phyloP scores from a whole-genome alignment of 441 rosid genomes.

The Jatropha podagrica region DNA sequence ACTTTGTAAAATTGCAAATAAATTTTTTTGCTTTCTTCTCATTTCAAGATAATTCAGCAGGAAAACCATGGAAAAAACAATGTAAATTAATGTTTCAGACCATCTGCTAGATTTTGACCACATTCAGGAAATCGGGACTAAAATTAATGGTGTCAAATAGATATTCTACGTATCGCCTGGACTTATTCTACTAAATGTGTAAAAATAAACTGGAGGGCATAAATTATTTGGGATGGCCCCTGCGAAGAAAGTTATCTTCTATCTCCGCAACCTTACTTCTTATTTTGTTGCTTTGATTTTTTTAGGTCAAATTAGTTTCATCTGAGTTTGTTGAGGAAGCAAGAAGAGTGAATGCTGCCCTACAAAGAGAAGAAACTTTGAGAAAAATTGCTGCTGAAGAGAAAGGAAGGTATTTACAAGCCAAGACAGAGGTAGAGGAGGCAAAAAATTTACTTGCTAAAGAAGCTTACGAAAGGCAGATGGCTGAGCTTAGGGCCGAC shows the following conservation, averaged over 20 bases:
- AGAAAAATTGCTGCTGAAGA: constrained; percentile 68
- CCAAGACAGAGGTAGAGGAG: constrained; percentile 62
- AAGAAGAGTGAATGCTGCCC: constrained; percentile 58
- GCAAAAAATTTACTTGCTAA: constrained; percentile 64
- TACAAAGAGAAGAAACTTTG: constrained; percentile 64
- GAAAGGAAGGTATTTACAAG: constrained; percentile 61
- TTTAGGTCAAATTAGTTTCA: constrained; percentile 68
- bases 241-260: too few relatives aligned
- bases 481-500: constrained; percentile 66
- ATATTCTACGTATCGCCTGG: background rate
- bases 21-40: background rate
- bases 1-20: background rate
- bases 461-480: constrained; percentile 60
- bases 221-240: too few relatives aligned
- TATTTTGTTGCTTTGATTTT: constrained; percentile 21
- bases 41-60: background rate
- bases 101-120: background rate
- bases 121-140: constrained; percentile 6
- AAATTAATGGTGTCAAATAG: background rate
- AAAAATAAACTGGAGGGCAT: constrained; percentile 1
- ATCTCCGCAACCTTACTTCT: constrained; percentile 8
- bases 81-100: constrained; percentile 1
- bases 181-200: constrained; percentile 7
- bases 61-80: background rate
- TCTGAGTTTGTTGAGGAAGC: constrained; percentile 69